Evolutionary conservation across 257 asterid genomes (phyloP).

Genomic region (Nyctanthes arbortristis): DNA sequence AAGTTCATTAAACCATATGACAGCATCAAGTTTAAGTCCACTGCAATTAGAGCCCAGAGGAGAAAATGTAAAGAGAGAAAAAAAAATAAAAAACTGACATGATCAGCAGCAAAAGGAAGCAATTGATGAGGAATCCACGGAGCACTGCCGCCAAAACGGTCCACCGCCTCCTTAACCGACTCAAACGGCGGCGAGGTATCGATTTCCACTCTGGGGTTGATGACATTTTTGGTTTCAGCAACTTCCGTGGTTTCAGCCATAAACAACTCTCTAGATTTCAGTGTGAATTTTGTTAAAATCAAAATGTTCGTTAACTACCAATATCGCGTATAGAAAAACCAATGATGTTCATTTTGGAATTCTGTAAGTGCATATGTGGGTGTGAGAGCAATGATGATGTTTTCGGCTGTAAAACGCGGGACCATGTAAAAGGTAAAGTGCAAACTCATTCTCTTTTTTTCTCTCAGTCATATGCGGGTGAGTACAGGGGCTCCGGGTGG

Average conservation of each 20-base stretch:
- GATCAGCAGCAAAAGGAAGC: conserved; percentile 51
- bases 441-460: neutral
- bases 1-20: neutral
- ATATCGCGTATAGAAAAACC: conserved; percentile 19
- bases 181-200: conserved; percentile 83
- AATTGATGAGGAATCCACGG: conserved; percentile 69
- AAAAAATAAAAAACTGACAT: conserved; percentile 24
- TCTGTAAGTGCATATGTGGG: conserved; percentile 8
- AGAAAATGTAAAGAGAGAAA: neutral
- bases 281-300: conserved; percentile 5
- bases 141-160: conserved; percentile 77
- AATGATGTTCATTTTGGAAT: conserved; percentile 17
- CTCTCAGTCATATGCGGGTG: no score
- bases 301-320: conserved; percentile 19
- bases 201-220: conserved; percentile 73
- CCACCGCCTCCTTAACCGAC: conserved; percentile 93
- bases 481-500: no score
- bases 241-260: conserved; percentile 23
- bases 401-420: conserved; percentile 32
- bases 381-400: conserved; percentile 36
- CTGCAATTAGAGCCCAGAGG: no score
- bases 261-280: conserved; percentile 7
- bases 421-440: conserved; percentile 26
- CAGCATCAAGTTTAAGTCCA: neutral
- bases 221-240: conserved; percentile 42